Conservation (phyloP, 1,284 basidiomycete genomes). For the Marasmius fiardii region DNA sequence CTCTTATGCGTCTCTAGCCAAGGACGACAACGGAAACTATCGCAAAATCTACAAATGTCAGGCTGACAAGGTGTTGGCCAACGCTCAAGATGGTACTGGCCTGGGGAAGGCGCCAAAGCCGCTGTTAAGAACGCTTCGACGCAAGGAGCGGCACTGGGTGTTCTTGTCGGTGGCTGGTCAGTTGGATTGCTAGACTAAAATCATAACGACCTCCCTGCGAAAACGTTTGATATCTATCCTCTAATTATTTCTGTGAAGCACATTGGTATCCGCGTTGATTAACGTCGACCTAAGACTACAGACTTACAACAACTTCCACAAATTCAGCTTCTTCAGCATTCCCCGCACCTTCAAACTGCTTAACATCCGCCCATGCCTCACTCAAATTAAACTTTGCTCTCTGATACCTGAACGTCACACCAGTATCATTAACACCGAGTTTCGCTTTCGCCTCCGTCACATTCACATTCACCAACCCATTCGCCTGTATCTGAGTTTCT, state of each 20-base stretch:
- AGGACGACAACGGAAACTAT: slow-evolving; percentile 16
- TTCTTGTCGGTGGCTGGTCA: slow-evolving; percentile 17
- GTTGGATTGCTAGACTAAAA: slow-evolving; percentile 17
- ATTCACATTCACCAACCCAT: not conserved
- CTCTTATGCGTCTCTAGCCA: slow-evolving; percentile 18
- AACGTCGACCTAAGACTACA: too few relatives aligned
- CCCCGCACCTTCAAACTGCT: not conserved
- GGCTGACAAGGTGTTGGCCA: slow-evolving; percentile 15
- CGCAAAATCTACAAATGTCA: slow-evolving; percentile 13
- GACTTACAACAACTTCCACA: not conserved
- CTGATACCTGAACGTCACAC: slow-evolving; percentile 1
- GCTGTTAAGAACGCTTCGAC: slow-evolving; percentile 12
- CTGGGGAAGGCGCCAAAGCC: slow-evolving; percentile 4
- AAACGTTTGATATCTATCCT: too few relatives aligned
- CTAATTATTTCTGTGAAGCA: too few relatives aligned
- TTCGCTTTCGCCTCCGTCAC: not conserved
- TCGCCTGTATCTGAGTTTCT: not conserved
- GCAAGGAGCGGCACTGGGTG: slow-evolving; percentile 19
- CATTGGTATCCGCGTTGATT: too few relatives aligned
- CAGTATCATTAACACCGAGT: not conserved
- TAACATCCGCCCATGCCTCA: slow-evolving; percentile 1
- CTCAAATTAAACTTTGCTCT: not conserved
- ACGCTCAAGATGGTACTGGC: slow-evolving; percentile 15
- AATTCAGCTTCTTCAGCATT: not conserved
- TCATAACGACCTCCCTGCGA: too few relatives aligned